Conservation (phyloP, 1,284 basidiomycete genomes). For the Macrocystidia cucumis region DNA sequence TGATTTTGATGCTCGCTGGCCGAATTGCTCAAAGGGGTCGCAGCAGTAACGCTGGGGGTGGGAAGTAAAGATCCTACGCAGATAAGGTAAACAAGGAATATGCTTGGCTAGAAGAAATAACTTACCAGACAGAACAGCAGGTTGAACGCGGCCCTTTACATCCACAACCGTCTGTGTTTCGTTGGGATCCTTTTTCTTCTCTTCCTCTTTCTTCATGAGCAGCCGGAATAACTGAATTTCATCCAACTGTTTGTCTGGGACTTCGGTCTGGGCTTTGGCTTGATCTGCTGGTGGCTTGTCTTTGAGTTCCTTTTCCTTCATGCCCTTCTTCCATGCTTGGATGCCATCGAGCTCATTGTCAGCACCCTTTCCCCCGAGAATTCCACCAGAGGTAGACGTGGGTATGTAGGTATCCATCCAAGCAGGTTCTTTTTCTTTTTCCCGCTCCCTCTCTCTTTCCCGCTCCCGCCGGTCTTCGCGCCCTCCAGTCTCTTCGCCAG, state of each 20-base stretch:
- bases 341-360: constrained; percentile 77
- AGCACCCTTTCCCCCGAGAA: constrained; percentile 50
- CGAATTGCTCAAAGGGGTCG: too few relatives aligned
- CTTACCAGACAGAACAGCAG: too few relatives aligned
- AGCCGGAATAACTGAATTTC: constrained; percentile 84
- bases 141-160: too few relatives aligned
- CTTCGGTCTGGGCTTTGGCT: constrained; percentile 3
- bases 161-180: too few relatives aligned
- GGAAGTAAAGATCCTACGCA: too few relatives aligned
- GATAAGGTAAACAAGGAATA: too few relatives aligned
- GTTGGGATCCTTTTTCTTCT: constrained; percentile 43
- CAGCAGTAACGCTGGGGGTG: too few relatives aligned
- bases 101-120: too few relatives aligned
- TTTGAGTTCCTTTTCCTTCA: constrained; percentile 74
- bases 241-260: constrained; percentile 44
- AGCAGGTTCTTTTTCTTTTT: constrained; percentile 83
- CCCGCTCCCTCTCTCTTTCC: constrained; percentile 60
- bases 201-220: constrained; percentile 78
- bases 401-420: constrained; percentile 90
- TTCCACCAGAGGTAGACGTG: constrained; percentile 42
- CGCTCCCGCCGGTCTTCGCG: constrained; percentile 38
- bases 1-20: too few relatives aligned
- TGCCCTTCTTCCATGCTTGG: constrained; percentile 84
- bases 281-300: constrained; percentile 24
- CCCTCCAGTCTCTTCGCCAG: constrained; percentile 48